Base-by-base conservation (phyloP, 2,329 filamentous ascomycete genomes). In the Dactylella cylindrospora region DNA sequence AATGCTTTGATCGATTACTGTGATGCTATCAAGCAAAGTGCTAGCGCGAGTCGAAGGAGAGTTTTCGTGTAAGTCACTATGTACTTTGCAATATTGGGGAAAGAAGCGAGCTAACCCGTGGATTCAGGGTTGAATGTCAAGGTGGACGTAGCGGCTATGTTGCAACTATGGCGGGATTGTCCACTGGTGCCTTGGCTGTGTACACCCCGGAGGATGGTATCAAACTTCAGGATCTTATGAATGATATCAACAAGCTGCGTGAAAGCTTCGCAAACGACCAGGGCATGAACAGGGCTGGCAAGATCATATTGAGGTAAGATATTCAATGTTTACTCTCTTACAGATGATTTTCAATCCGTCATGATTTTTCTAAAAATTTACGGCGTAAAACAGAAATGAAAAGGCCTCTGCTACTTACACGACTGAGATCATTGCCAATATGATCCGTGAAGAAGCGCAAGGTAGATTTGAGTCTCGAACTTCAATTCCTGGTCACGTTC, bases 181-280 rank as follows among this genome's bases (percentile, higher is more conserved):
- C 85, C n/a, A 89, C 97, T 12, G 93, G 93, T 51, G 93, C 93
- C 6, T 80, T 87, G 10, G 90, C 91, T 0, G 90, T 97, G 9
- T 98, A 98, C 75, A 97, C 91, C 3, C 93, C 93, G 1, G 93
- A 98, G 74, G 90, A 98, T 74, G 93, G 93, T 5, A 88, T 98
- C 74, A 86, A 85, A 72, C 83, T 98, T 52, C 87, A 91, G 70
- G 97, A 94, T 87, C 82, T 98, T 5, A 85, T 89, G 35, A 80
- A 84, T 3, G 93, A 98, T 70, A 95, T 98, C 68, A 84, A 86
- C 61, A 87, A 94, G 72, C 79, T 98, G 29, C 89, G 91, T 66
- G 79, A 91, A 12, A 85, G 88, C 53, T 98, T 98, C 74, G 77
- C 80, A 10, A 81, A 85, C 60, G 93, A 98, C 75, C 84, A 84